A percentile compares a stretch with the other conserved stretches of the same genome.
phyloP scores from a whole-genome alignment of 2,329 filamentous ascomycete species.

The Alternaria dauci region DNA sequence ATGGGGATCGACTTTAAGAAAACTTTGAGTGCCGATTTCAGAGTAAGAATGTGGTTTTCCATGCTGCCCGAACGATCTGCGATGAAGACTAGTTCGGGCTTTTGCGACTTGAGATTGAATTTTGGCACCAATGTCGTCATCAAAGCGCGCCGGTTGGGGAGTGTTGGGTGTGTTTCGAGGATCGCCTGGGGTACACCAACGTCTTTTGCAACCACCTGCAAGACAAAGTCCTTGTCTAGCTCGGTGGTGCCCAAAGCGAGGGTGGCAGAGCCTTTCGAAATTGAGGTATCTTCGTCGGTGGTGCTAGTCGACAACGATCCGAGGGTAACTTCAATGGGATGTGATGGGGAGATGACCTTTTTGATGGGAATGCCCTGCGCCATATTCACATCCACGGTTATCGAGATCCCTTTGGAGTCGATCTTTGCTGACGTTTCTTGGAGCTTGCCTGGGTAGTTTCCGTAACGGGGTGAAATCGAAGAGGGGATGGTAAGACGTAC shows the following conservation, averaged over 20 bases:
- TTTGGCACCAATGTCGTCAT: constrained; percentile 14
- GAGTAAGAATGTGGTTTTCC: background rate
- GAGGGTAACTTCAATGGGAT: constrained; percentile 13
- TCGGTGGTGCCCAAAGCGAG: constrained; percentile 1
- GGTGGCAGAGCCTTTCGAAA: constrained; percentile 4
- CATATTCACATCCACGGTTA: constrained; percentile 13
- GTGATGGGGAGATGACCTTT: constrained; percentile 12
- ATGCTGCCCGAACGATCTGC: constrained; percentile 17
- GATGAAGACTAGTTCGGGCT: constrained; percentile 13
- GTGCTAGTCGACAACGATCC: constrained; percentile 8
- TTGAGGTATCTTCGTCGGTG: background rate
- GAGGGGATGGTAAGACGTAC: constrained; percentile 11
- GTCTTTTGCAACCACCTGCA: constrained; percentile 14
- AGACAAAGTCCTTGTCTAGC: constrained; percentile 8
- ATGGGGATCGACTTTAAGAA: constrained; percentile 16
- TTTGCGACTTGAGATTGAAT: constrained; percentile 14
- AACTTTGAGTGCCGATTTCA: constrained; percentile 8
- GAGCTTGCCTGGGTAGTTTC: background rate
- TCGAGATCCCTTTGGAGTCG: constrained; percentile 1
- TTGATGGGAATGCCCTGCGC: constrained; percentile 1
- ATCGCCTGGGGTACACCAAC: constrained; percentile 12
- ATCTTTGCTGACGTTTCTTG: background rate
- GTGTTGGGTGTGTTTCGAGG: constrained; percentile 5
- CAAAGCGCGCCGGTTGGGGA: constrained; percentile 10
- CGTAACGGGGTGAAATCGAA: constrained; percentile 7